Base-by-base conservation (phyloP, 805 yeast genomes). In the Sungouiella blattae region DNA sequence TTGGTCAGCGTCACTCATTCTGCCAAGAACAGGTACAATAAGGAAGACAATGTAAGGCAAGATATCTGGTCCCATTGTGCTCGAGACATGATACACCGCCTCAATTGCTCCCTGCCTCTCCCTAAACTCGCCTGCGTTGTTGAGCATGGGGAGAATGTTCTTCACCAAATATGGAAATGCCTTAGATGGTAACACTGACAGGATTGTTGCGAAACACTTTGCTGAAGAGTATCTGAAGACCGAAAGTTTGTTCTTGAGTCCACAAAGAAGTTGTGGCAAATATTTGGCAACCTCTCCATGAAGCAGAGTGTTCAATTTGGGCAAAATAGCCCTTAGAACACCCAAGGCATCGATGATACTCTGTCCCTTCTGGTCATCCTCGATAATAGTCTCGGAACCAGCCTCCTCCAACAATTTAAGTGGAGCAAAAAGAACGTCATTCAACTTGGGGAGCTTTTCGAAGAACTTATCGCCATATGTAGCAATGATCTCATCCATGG, bases 101-200 rank as follows among this genome's bases (percentile, higher is more conserved):
- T 93, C 99, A 37, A 87, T 83, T 5, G 95, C 88, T 52, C 99
- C 98, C 64, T 91, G 97, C 42, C 98, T 76, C 41, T 80, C 83
- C 17, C 64, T 71, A 6, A 80, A 63, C 21, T 75, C 76, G 11
- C 84, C 78, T 1, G 93, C 85, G 57, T 84, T 87, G 46, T 79
- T 79, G 54, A 89, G 64, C 73, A 87, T 70, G 1, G 97, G 96
- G 26, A 94, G 62, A 2, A 91, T 71, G 6, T 74, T 67, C 46
- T 81, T 78, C n/a, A 93, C 89, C 39, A 91, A 67, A 41, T 77
- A 78, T 6, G 94, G 82, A 60, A 93, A 83, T 0, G 87, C 86
- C 20, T 67, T 62, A 0, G 84, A 69, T 2, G 95, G 87, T 27
- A 78, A 64, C 1, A 77, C 76, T 9, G 78, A 72, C 41, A 95